Evolutionary conservation across 768 basidiomycete genomes (phyloP).

Genomic region (Infundibulicybe gibba): DNA sequence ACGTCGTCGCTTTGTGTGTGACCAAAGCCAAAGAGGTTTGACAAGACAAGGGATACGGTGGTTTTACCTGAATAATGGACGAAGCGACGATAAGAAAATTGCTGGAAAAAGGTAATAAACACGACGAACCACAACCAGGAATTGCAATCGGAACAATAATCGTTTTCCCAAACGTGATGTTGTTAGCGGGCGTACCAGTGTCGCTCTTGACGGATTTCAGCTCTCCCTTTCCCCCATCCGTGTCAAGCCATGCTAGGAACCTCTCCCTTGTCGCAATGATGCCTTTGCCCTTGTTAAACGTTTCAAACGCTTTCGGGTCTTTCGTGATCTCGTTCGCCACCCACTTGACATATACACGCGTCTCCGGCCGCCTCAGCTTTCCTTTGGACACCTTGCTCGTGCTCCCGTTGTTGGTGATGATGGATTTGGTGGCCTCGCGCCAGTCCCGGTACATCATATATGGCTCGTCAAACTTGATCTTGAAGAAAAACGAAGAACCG

Average conservation of each 20-base stretch:
- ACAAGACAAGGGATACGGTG: constrained; percentile 72
- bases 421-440: constrained; percentile 85
- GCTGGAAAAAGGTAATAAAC: background rate
- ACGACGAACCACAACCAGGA: constrained; percentile 84
- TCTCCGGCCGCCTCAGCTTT: constrained; percentile 77
- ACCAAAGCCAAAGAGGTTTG: constrained; percentile 77
- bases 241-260: constrained; percentile 69
- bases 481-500: constrained; percentile 95
- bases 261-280: constrained; percentile 81
- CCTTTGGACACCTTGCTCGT: constrained; percentile 20
- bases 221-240: constrained; percentile 38
- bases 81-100: constrained; percentile 9
- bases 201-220: constrained; percentile 24
- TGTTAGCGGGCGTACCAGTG: constrained; percentile 19
- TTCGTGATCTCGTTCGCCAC: constrained; percentile 69
- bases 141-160: constrained; percentile 87
- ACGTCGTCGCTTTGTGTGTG: constrained; percentile 96
- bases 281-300: constrained; percentile 69
- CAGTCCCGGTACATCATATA: constrained; percentile 99
- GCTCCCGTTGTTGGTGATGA: constrained; percentile 44
- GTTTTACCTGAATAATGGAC: constrained; percentile 76
- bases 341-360: constrained; percentile 79
- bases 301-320: constrained; percentile 56
- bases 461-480: constrained; percentile 98
- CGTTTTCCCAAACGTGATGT: constrained; percentile 57